These are phyloP conservation scores for Malus hybrid DNA, from an alignment of 331 rosid genomes.

Conservation along the genomic window DNA sequence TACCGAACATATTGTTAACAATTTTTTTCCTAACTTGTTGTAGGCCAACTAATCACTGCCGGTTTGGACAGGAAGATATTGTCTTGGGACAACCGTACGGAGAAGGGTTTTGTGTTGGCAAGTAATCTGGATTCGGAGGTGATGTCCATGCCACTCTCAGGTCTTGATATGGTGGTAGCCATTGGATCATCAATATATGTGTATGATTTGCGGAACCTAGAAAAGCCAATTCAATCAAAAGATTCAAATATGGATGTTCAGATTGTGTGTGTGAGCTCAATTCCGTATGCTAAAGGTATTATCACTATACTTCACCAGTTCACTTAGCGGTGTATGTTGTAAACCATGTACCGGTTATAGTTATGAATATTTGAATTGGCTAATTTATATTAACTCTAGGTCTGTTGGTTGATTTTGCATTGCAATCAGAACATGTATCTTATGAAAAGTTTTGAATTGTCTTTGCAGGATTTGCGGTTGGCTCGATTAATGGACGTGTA, in stretches of 20 bases:
- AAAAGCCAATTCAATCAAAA: slow-evolving; percentile 37
- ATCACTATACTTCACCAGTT: background rate
- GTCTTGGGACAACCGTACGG: slow-evolving; percentile 57
- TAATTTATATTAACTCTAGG: background rate
- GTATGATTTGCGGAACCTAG: slow-evolving; percentile 62
- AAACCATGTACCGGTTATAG: background rate
- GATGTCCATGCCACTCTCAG: slow-evolving; percentile 61
- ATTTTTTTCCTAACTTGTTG: slow-evolving; percentile 2
- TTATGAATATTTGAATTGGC: background rate
- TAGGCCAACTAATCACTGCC: slow-evolving; percentile 64
- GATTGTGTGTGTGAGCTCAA: slow-evolving; percentile 53
- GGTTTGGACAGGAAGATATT: slow-evolving; percentile 69
- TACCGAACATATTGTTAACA: background rate
- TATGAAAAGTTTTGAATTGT: background rate
- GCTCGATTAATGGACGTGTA: slow-evolving; percentile 88
- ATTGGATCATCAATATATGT: slow-evolving; percentile 43
- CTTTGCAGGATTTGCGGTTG: slow-evolving; percentile 74
- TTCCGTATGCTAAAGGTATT: slow-evolving; percentile 62
- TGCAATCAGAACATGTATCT: background rate
- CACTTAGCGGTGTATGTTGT: background rate
- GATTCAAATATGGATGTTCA: slow-evolving; percentile 43
- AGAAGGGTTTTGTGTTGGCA: slow-evolving; percentile 24
- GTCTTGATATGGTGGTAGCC: slow-evolving; percentile 46
- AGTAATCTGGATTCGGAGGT: slow-evolving; percentile 45
- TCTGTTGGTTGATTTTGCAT: background rate